Percentiles rank a stretch among this genome's conserved stretches.
phyloP scores from a whole-genome alignment of 2,329 filamentous ascomycete species.

The Fusarium tupiense region DNA sequence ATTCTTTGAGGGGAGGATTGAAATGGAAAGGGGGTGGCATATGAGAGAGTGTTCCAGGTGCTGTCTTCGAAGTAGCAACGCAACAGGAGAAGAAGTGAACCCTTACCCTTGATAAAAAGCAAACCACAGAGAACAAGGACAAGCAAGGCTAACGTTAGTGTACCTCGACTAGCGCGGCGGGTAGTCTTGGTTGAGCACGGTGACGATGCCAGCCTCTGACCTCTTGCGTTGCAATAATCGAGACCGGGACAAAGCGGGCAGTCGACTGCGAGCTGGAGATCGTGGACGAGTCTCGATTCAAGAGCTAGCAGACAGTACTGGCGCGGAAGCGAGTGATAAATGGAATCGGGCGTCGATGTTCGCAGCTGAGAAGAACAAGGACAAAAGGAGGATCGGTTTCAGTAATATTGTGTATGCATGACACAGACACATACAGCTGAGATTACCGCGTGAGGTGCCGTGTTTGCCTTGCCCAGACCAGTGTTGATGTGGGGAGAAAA shows the following conservation, averaged over 20 bases:
- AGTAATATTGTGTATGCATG: constrained; percentile 33
- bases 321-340: constrained; percentile 18
- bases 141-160: constrained; percentile 34
- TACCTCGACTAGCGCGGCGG: constrained; percentile 36
- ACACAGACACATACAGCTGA: constrained; percentile 35
- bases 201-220: constrained; percentile 39
- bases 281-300: constrained; percentile 19
- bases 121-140: constrained; percentile 38
- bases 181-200: constrained; percentile 36
- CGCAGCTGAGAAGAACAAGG: constrained; percentile 15
- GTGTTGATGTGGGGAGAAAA: constrained; percentile 32
- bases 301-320: constrained; percentile 7
- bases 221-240: constrained; percentile 26
- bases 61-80: constrained; percentile 36
- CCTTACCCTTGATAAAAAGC: constrained; percentile 42
- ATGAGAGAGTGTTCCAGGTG: constrained; percentile 32
- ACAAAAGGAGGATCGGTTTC: constrained; percentile 18
- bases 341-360: constrained; percentile 23
- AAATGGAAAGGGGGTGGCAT: constrained; percentile 37
- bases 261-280: constrained; percentile 13
- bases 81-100: constrained; percentile 41
- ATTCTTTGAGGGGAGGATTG: constrained; percentile 32
- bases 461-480: constrained; percentile 15
- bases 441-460: constrained; percentile 37
- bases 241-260: constrained; percentile 29